Percentiles rank a stretch among this genome's conserved stretches.
These are phyloP conservation scores for Elaphomyces granulatus DNA, from an alignment of 495 filamentous ascomycete genomes.

Conservation along the genomic window DNA sequence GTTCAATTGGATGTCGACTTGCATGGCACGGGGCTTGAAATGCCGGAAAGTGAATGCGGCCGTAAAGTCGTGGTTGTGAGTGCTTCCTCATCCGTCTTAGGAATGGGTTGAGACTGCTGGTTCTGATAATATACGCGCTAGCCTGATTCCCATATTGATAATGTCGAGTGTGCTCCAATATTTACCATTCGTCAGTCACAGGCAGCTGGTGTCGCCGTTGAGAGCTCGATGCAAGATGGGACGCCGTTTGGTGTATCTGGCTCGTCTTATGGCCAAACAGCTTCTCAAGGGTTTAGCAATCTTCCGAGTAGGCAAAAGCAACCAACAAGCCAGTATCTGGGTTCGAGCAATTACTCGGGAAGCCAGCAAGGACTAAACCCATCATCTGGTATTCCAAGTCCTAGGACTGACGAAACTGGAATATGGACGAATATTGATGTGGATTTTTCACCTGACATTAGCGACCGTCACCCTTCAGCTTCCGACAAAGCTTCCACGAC, in stretches of 20 bases:
- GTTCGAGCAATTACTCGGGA: neutral
- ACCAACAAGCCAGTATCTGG: neutral
- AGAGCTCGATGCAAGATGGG: conserved; percentile 3
- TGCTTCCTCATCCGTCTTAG: neutral
- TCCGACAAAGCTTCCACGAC: conserved; percentile 25
- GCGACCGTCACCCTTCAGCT: conserved; percentile 17
- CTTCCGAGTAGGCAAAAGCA: conserved; percentile 17
- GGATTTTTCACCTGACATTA: conserved; percentile 19
- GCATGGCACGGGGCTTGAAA: conserved; percentile 40
- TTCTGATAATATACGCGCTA: conserved; percentile 6
- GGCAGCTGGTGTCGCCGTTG: neutral
- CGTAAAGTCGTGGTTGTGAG: too few relatives aligned
- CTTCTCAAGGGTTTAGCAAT: conserved; percentile 8
- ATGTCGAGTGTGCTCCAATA: conserved; percentile 5
- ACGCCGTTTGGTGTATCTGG: neutral
- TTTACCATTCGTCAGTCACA: conserved; percentile 9
- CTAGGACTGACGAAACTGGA: conserved; percentile 3
- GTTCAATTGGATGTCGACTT: conserved; percentile 89
- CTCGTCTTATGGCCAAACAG: neutral
- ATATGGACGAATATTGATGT: conserved; percentile 11
- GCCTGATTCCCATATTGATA: conserved; percentile 6
- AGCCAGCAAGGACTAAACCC: conserved; percentile 2
- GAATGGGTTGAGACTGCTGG: neutral
- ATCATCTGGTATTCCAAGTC: conserved; percentile 3
- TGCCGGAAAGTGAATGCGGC: neutral